Evolutionary conservation across 345 rosid species (phyloP), one percentile per base, ranked within the genome.

Genomic region (Boechera divaricarpa): DNA sequence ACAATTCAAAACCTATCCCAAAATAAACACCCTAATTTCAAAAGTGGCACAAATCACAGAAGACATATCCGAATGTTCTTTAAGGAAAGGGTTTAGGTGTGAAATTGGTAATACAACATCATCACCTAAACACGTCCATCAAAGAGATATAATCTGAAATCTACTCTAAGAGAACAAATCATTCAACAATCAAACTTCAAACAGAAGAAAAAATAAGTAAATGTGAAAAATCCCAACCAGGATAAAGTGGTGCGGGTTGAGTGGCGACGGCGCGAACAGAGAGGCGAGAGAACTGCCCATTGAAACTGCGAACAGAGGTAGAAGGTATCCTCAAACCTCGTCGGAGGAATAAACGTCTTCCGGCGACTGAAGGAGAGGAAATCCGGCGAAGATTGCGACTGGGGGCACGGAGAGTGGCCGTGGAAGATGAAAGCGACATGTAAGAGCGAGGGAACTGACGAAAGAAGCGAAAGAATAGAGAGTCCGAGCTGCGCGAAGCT

Each of bases 211-310:
- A 10, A 52, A 24, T 2, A 15, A 26, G 10, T 1, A 21, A 11
- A 18, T 5, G 47, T 18, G 45, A 11, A 53, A 64, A 26, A 66
- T 28, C 53, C 41, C 33, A 62, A 93, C 97, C 94, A 16, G 88
- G 85, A 78, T 89, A 87, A 53, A 86, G 81, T 26, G 70, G 89
- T 24, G 88, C 76, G 1, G 87, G 85, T 36, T 86, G 88, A 28
- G 91, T 83, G 44, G 96, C 92, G 54, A 89, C 80, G 70, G 98
- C 96, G 51, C 85, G 89, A 3, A 77, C 13, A 16, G 93, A 78
- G 72, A 91, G 77, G 26, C 92, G 73, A 39, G 92, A 86, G 82
- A 85, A 85, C 68, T 57, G 83, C 10, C 81, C 73, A 66, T 57
- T 62, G 80, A 42, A 85, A 80, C 38, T 78, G 44, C 47, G 85